Evolutionary conservation across 768 basidiomycete species (phyloP).

Genomic region (Clitopilus passeckerianus): DNA sequence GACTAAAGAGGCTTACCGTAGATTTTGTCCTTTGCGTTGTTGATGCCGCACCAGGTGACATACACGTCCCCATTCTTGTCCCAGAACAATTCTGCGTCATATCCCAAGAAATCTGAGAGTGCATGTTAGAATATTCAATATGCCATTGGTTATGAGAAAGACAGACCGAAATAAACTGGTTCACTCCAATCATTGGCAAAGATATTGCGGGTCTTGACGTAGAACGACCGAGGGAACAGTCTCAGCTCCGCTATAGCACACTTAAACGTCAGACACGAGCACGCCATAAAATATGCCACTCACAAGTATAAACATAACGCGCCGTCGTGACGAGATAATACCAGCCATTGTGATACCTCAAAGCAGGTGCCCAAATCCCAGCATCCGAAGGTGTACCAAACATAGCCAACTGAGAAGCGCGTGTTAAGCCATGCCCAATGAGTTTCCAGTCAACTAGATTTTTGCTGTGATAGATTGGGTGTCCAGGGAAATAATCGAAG

Average conservation of each 20-base stretch:
- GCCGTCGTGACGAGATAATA: slow-evolving; percentile 31
- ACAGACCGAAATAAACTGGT: slow-evolving; percentile 32
- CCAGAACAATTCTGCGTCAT: slow-evolving; percentile 36
- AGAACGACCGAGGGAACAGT: slow-evolving; percentile 35
- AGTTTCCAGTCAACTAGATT: slow-evolving; percentile 29
- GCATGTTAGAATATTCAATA: no score
- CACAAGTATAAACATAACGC: slow-evolving; percentile 34
- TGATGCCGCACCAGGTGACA: slow-evolving; percentile 31
- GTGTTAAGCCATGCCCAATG: slow-evolving; percentile 31
- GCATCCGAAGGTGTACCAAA: slow-evolving; percentile 33
- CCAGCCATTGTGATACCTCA: slow-evolving; percentile 28
- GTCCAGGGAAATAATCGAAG: slow-evolving; percentile 35
- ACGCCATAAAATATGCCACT: slow-evolving; percentile 2
- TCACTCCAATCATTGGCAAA: slow-evolving; percentile 36
- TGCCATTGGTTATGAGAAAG: no score
- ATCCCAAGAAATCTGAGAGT: slow-evolving; percentile 34
- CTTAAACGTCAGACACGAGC: background rate
- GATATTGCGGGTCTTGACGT: slow-evolving; percentile 30
- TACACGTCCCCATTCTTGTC: slow-evolving; percentile 34
- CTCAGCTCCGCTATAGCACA: slow-evolving; percentile 25
- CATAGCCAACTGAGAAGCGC: slow-evolving; percentile 28
- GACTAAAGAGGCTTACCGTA: slow-evolving; percentile 22
- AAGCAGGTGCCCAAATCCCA: slow-evolving; percentile 30
- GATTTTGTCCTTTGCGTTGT: slow-evolving; percentile 34
- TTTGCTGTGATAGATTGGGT: slow-evolving; percentile 37